These are phyloP conservation scores for Achlya hypogyna DNA, from an alignment of 352 stramenopile genomes.

Conservation along the genomic window DNA sequence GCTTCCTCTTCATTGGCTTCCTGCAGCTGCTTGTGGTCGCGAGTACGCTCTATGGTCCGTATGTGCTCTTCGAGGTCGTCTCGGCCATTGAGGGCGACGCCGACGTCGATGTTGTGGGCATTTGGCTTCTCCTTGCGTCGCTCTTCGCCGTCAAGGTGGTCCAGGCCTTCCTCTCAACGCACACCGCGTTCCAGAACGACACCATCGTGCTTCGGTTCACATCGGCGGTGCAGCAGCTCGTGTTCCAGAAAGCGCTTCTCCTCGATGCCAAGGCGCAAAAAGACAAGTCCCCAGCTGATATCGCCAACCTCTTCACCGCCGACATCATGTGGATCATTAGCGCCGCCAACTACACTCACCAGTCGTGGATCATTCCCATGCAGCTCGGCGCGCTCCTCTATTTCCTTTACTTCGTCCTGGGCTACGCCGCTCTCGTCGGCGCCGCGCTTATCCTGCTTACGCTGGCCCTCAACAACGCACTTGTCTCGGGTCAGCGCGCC, in stretches of 20 bases:
- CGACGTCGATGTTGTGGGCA: not conserved
- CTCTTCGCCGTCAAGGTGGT: constrained; percentile 15
- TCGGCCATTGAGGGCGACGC: not conserved
- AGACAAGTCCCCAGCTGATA: not conserved
- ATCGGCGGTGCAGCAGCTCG: constrained; percentile 14
- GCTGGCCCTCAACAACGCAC: constrained; percentile 33
- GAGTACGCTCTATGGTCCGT: constrained; percentile 7
- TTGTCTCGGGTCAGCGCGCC: constrained; percentile 19
- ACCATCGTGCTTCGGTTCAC: constrained; percentile 17
- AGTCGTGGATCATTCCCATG: constrained; percentile 17
- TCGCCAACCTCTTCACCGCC: constrained; percentile 6
- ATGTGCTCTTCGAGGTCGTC: constrained; percentile 4
- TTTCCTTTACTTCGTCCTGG: constrained; percentile 11
- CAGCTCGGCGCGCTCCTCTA: constrained; percentile 11
- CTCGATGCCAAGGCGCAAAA: constrained; percentile 15
- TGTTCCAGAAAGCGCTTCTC: constrained; percentile 14
- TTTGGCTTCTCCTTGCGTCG: not conserved
- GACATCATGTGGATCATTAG: constrained; percentile 21
- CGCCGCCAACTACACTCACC: constrained; percentile 21
- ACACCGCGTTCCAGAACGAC: constrained; percentile 18
- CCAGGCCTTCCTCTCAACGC: constrained; percentile 9
- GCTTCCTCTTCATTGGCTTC: constrained; percentile 18
- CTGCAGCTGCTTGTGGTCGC: constrained; percentile 14
- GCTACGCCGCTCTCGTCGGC: constrained; percentile 28
- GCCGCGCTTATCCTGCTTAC: constrained; percentile 31